These are phyloP conservation scores for Citrullus mucosospermus DNA, from an alignment of 306 rosid species.

Conservation along the genomic window DNA sequence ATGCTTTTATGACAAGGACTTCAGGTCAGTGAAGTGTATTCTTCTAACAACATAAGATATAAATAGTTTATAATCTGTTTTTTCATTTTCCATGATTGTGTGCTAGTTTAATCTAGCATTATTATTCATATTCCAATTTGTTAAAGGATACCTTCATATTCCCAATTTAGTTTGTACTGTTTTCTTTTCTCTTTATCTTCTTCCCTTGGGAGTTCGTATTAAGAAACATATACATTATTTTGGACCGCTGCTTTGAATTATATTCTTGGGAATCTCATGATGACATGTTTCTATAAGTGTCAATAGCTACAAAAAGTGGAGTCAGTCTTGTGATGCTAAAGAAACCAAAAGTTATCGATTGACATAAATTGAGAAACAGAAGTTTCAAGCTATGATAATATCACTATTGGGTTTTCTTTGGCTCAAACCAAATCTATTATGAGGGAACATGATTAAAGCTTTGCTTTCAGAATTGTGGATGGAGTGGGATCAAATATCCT, in stretches of 20 bases:
- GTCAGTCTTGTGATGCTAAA: not conserved
- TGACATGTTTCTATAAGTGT: not conserved
- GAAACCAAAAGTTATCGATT: not conserved
- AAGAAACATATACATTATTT: not conserved
- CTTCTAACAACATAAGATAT: not conserved
- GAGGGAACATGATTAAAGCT: too few species aligned
- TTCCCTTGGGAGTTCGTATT: not conserved
- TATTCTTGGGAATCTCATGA: not conserved
- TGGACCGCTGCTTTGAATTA: not conserved
- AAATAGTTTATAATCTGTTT: not conserved
- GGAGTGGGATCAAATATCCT: too few species aligned
- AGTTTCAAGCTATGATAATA: not conserved
- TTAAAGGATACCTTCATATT: not conserved
- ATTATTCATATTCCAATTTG: not conserved
- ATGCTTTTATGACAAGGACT: conserved; percentile 92
- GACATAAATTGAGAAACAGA: not conserved
- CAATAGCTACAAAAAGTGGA: not conserved
- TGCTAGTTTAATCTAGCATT: not conserved
- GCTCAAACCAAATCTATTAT: too few species aligned
- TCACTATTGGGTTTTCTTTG: too few species aligned
- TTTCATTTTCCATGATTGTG: not conserved
- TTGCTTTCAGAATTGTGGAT: too few species aligned
- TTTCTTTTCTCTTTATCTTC: not conserved
- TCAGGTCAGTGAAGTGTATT: conserved; percentile 41
- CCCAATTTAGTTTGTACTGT: not conserved